Conservation (phyloP, 208 protist genomes). For the Wallacemonas collosoma region DNA sequence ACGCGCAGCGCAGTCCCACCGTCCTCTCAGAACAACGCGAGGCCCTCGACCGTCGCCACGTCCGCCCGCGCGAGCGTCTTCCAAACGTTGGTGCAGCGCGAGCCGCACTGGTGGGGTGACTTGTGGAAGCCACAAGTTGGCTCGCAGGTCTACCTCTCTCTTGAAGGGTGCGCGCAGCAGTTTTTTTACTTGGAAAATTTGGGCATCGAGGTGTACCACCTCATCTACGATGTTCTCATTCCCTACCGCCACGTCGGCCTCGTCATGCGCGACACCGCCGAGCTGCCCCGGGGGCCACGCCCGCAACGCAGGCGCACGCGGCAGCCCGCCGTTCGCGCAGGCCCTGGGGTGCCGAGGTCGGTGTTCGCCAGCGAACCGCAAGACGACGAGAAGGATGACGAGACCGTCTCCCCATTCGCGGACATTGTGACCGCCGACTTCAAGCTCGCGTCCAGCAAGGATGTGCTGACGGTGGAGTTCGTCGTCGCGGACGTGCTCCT, state of each 20-base stretch:
- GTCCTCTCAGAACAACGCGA: too few relatives aligned
- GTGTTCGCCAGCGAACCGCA: not conserved
- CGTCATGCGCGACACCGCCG: slow-evolving; percentile 4
- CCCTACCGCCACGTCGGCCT: slow-evolving; percentile 15
- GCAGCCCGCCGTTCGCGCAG: slow-evolving; percentile 5
- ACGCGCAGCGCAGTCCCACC: too few relatives aligned
- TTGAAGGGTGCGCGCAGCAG: slow-evolving; percentile 12
- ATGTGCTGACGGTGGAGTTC: slow-evolving; percentile 10
- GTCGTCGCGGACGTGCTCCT: slow-evolving; percentile 8
- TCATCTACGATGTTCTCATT: slow-evolving; percentile 15
- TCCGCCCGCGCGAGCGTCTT: not conserved
- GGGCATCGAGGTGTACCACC: slow-evolving; percentile 7
- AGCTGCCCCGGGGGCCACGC: not conserved
- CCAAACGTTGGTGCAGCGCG: not conserved
- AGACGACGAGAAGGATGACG: not conserved
- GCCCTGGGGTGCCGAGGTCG: not conserved
- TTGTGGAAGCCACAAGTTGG: slow-evolving; percentile 7
- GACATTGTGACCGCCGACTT: slow-evolving; percentile 16
- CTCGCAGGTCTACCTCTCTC: slow-evolving; percentile 14
- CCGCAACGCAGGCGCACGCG: not conserved
- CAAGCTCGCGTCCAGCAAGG: slow-evolving; percentile 9
- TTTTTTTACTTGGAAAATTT: slow-evolving; percentile 13
- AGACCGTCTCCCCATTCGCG: not conserved
- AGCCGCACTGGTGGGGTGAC: slow-evolving; percentile 12
- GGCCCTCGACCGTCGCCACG: not conserved